Evolutionary conservation across 352 stramenopile species (phyloP).

Genomic region (Phytophthora pseudosyringae): DNA sequence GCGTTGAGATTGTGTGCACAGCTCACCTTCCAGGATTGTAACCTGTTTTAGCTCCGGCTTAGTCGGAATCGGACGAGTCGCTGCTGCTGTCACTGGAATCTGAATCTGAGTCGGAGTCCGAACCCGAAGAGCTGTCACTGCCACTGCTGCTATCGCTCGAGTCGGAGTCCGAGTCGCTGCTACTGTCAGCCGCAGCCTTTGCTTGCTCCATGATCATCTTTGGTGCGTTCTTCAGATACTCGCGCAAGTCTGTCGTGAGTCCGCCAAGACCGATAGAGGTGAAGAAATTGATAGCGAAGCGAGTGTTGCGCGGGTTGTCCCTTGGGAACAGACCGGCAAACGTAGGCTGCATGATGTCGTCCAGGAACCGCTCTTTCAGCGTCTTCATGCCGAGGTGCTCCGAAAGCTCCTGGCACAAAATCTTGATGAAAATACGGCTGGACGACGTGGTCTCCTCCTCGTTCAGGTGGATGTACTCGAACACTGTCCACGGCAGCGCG

Average conservation of each 20-base stretch:
- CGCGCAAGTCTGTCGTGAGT: slow-evolving; percentile 96
- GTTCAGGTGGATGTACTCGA: slow-evolving; percentile 97
- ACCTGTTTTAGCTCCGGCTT: slow-evolving; percentile 10
- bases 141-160: slow-evolving; percentile 48
- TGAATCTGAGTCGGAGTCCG: slow-evolving; percentile 50
- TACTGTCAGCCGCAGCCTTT: slow-evolving; percentile 47
- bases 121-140: slow-evolving; percentile 36
- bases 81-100: slow-evolving; percentile 51
- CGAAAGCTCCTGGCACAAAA: slow-evolving; percentile 98
- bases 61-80: slow-evolving; percentile 53
- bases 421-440: slow-evolving; percentile 99
- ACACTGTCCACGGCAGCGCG: slow-evolving; percentile 97
- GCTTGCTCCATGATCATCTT: slow-evolving; percentile 93
- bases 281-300: slow-evolving; percentile 99
- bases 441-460: slow-evolving; percentile 99
- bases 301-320: slow-evolving; percentile 97
- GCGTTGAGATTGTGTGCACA: neutral
- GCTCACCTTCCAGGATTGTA: slow-evolving; percentile 22
- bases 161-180: slow-evolving; percentile 50
- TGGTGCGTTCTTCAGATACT: slow-evolving; percentile 97
- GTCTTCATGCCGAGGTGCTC: slow-evolving; percentile 97
- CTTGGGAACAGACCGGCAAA: slow-evolving; percentile 97
- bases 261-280: slow-evolving; percentile 98
- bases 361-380: slow-evolving; percentile 95
- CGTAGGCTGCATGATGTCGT: slow-evolving; percentile 90